phyloP scores from a whole-genome alignment of 768 basidiomycete genomes.

The Trametes punicea region DNA sequence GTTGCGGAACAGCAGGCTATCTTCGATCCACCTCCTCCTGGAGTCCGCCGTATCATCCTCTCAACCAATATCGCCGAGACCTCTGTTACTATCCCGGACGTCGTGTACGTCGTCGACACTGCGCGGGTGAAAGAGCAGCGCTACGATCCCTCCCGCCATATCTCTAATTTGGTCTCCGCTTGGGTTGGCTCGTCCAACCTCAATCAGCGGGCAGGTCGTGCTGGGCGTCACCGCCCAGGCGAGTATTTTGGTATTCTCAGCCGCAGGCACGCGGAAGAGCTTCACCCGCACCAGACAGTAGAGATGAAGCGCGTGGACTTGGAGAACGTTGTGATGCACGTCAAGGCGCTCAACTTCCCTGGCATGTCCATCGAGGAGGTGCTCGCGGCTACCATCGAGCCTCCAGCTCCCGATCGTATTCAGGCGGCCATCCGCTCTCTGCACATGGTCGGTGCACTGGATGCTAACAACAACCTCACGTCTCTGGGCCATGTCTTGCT shows the following conservation, averaged over 20 bases:
- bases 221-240: slow-evolving; percentile 86
- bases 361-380: slow-evolving; percentile 86
- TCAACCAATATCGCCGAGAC: slow-evolving; percentile 97
- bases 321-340: slow-evolving; percentile 93
- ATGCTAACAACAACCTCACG: slow-evolving; percentile 70
- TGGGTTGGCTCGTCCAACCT: slow-evolving; percentile 91
- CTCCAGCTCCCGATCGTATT: slow-evolving; percentile 76
- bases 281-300: slow-evolving; percentile 82
- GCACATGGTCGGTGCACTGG: slow-evolving; percentile 85
- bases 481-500: slow-evolving; percentile 86
- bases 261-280: slow-evolving; percentile 49
- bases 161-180: slow-evolving; percentile 84
- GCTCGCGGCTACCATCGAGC: slow-evolving; percentile 79
- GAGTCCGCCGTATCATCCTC: slow-evolving; percentile 84
- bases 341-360: slow-evolving; percentile 90
- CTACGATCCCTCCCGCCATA: slow-evolving; percentile 85
- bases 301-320: slow-evolving; percentile 94
- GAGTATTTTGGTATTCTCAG: slow-evolving; percentile 88
- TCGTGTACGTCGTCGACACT: slow-evolving; percentile 91
- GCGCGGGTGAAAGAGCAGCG: slow-evolving; percentile 85
- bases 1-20: slow-evolving; percentile 85
- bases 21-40: slow-evolving; percentile 75
- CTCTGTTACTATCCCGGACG: slow-evolving; percentile 91
- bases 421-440: slow-evolving; percentile 75
- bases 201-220: slow-evolving; percentile 88